Evolutionary conservation across 768 basidiomycete genomes (phyloP).

Genomic region (Mycena epipterygia): DNA sequence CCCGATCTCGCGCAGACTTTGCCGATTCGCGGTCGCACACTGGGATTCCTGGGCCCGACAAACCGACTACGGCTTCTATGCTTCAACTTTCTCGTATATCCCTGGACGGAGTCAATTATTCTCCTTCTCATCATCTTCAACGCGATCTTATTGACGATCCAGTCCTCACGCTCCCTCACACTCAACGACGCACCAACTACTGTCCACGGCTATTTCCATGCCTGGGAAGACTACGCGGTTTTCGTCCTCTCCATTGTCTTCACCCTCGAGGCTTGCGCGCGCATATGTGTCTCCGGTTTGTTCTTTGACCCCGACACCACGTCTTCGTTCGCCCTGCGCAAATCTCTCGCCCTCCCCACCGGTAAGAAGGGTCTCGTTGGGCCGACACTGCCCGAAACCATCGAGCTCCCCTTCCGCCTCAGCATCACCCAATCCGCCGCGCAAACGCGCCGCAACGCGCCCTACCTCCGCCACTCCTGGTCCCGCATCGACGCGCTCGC

Average conservation of each 20-base stretch:
- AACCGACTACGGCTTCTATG: slow-evolving; percentile 74
- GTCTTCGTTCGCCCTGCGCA: slow-evolving; percentile 59
- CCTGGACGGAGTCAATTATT: slow-evolving; percentile 92
- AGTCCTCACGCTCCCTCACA: slow-evolving; percentile 77
- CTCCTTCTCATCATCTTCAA: slow-evolving; percentile 88
- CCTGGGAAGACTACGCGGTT: slow-evolving; percentile 90
- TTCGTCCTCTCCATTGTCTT: slow-evolving; percentile 88
- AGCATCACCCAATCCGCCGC: slow-evolving; percentile 68
- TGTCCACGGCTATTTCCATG: slow-evolving; percentile 79
- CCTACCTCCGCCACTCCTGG: slow-evolving; percentile 95
- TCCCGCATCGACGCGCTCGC: slow-evolving; percentile 91
- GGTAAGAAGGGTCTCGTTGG: slow-evolving; percentile 42
- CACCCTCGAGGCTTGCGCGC: slow-evolving; percentile 89
- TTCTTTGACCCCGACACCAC: slow-evolving; percentile 86
- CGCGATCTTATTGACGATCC: slow-evolving; percentile 84
- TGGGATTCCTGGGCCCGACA: slow-evolving; percentile 81
- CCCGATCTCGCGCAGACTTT: slow-evolving; percentile 60
- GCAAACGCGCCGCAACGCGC: slow-evolving; percentile 77
- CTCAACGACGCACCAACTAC: slow-evolving; percentile 59
- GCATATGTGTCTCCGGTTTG: slow-evolving; percentile 92
- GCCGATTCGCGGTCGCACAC: slow-evolving; percentile 81
- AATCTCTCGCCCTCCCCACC: slow-evolving; percentile 50
- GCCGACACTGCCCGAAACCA: slow-evolving; percentile 53
- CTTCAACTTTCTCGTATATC: slow-evolving; percentile 76
- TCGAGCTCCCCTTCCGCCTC: slow-evolving; percentile 74